phyloP scores from a whole-genome alignment of 305 asterid genomes.

The Nicotiana rustica region DNA sequence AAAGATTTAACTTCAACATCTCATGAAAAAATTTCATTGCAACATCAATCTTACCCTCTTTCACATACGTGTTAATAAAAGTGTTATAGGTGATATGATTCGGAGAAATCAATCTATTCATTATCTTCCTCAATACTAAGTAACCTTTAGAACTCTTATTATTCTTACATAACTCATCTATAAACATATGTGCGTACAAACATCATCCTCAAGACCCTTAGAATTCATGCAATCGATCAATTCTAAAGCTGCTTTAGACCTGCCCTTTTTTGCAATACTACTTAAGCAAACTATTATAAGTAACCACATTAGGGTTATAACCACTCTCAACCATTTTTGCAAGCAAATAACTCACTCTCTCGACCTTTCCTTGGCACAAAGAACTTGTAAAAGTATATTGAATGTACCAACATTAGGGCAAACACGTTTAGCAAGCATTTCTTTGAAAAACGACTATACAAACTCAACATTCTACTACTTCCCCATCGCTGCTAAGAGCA shows the following conservation, averaged over 20 bases:
- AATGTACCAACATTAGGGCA: conserved; percentile 73
- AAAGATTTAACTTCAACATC: too few species aligned
- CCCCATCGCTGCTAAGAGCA: too few species aligned
- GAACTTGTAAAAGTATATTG: conserved; percentile 71
- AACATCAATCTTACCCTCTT: conserved; percentile 73
- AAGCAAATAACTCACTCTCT: conserved; percentile 70
- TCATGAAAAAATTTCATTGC: conserved; percentile 71
- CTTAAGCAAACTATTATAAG: too few species aligned
- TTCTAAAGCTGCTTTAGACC: too few species aligned
- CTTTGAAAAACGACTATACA: too few species aligned
- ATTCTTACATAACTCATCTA: conserved; percentile 73
- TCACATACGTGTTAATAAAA: conserved; percentile 71
- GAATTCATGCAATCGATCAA: conserved; percentile 77
- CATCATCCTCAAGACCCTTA: conserved; percentile 76
- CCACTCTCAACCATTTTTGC: too few species aligned
- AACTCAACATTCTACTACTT: too few species aligned
- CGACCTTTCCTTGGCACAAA: conserved; percentile 75
- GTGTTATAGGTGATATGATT: conserved; percentile 86
- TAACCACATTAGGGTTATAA: too few species aligned
- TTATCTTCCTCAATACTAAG: conserved; percentile 70
- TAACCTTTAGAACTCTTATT: conserved; percentile 73
- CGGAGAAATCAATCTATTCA: too few species aligned
- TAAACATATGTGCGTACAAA: conserved; percentile 77
- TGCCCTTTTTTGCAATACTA: too few species aligned
- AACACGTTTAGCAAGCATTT: too few species aligned